A percentile compares a stretch with the other conserved stretches of the same genome.
Evolutionary conservation across 768 basidiomycete genomes (phyloP).

Genomic region (Lactarius indigo): DNA sequence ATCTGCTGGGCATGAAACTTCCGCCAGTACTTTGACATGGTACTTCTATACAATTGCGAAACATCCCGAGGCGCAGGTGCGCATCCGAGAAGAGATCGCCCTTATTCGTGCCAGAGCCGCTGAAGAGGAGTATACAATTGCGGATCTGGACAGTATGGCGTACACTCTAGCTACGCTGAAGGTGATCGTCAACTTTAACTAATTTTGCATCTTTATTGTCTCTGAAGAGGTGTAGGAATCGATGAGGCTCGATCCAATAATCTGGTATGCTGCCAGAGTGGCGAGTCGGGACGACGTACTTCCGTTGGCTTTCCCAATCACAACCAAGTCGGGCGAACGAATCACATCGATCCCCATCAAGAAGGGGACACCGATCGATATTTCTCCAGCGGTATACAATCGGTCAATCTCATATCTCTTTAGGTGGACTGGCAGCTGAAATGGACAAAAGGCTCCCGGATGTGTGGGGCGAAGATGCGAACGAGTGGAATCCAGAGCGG

Average conservation of each 20-base stretch:
- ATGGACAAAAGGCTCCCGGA: background rate
- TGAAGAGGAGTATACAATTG: background rate
- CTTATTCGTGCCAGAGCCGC: background rate
- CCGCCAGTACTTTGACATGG: background rate
- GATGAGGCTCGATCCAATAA: background rate
- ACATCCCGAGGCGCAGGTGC: background rate
- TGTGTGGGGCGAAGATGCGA: constrained; percentile 15
- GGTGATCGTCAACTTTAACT: constrained; percentile 4
- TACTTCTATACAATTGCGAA: background rate
- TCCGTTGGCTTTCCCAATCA: constrained; percentile 12
- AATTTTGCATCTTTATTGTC: background rate
- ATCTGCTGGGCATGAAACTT: background rate
- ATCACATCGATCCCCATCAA: constrained; percentile 7
- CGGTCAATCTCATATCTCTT: background rate
- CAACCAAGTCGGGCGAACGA: constrained; percentile 7
- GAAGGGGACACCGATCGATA: constrained; percentile 9
- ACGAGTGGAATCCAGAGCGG: constrained; percentile 10
- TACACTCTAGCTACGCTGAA: constrained; percentile 1
- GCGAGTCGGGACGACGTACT: constrained; percentile 7
- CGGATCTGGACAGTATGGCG: background rate
- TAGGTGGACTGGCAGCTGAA: background rate
- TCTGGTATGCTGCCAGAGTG: background rate
- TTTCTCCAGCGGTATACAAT: constrained; percentile 1
- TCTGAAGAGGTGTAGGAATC: background rate
- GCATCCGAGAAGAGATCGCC: constrained; percentile 20